A percentile compares a stretch with the other conserved stretches of the same genome.
Conservation (phyloP, 1,284 basidiomycete species). For the Malassezia brasiliensis region DNA sequence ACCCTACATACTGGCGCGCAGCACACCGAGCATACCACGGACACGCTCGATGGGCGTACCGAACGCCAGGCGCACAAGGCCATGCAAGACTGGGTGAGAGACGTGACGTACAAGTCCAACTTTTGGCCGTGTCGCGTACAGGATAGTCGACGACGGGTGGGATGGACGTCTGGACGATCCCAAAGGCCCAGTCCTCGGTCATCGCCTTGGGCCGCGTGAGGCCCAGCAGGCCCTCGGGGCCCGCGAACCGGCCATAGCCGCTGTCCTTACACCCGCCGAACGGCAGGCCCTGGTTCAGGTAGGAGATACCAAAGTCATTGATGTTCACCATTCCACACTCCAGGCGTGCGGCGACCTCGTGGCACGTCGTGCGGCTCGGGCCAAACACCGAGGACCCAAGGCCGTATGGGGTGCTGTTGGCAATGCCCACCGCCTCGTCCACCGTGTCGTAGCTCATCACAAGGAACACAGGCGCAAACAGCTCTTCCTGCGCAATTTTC, state of each 20-base stretch:
- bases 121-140: conserved; percentile 16
- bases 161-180: conserved; percentile 69
- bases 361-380: conserved; percentile 62
- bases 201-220: conserved; percentile 80
- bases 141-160: conserved; percentile 54
- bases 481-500: conserved; percentile 39
- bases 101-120: conserved; percentile 10
- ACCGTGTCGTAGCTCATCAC: conserved; percentile 53
- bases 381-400: conserved; percentile 96
- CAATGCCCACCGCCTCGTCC: conserved; percentile 74
- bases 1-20: neutral
- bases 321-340: conserved; percentile 94
- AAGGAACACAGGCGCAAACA: conserved; percentile 43
- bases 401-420: conserved; percentile 76
- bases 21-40: neutral
- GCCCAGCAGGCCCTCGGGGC: conserved; percentile 77
- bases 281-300: conserved; percentile 79
- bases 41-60: neutral
- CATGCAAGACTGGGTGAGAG: conserved; percentile 8
- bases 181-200: conserved; percentile 73
- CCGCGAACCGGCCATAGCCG: conserved; percentile 49
- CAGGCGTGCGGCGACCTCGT: conserved; percentile 65
- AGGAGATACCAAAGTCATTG: conserved; percentile 79
- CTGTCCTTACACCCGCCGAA: conserved; percentile 73
- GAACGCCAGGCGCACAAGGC: conserved; percentile 15